Evolutionary conservation across 2,329 filamentous ascomycete genomes (phyloP).

Genomic region (Trichoderma sp.): DNA sequence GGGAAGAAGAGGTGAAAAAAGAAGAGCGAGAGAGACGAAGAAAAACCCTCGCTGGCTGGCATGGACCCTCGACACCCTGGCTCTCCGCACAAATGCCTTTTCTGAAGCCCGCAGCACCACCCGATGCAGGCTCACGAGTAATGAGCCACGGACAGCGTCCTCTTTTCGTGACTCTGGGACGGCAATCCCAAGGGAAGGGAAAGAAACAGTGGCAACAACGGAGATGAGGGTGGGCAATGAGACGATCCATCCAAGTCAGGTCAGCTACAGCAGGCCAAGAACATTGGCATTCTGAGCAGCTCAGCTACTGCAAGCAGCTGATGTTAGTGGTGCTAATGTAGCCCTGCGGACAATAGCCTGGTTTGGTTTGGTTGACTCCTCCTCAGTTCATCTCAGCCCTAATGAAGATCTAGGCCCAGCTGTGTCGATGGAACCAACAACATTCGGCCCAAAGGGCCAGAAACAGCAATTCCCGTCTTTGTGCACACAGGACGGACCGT

Average conservation of each 20-base stretch:
- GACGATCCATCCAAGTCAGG: not conserved
- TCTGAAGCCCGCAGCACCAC: not conserved
- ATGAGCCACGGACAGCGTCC: not conserved
- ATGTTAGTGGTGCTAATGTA: not conserved
- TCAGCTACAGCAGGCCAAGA: not conserved
- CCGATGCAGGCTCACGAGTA: not conserved
- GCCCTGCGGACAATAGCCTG: not conserved
- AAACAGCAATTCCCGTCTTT: not conserved
- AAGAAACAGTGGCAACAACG: not conserved
- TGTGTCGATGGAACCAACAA: not conserved
- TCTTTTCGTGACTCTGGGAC: not conserved
- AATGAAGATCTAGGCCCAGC: not conserved
- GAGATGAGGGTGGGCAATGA: not conserved
- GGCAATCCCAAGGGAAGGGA: not conserved
- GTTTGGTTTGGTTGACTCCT: not conserved
- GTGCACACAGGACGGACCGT: not conserved
- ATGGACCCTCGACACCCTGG: not conserved
- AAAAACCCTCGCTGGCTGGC: not conserved
- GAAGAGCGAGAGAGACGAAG: not conserved
- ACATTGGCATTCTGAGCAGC: not conserved
- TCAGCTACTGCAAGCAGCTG: not conserved
- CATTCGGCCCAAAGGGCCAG: not conserved
- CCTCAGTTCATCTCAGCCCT: slow-evolving; percentile 6
- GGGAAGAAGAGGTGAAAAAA: not conserved
- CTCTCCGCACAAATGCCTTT: not conserved